These are phyloP conservation scores for Globisporangium spiculum DNA, from an alignment of 352 stramenopile genomes.

Conservation along the genomic window DNA sequence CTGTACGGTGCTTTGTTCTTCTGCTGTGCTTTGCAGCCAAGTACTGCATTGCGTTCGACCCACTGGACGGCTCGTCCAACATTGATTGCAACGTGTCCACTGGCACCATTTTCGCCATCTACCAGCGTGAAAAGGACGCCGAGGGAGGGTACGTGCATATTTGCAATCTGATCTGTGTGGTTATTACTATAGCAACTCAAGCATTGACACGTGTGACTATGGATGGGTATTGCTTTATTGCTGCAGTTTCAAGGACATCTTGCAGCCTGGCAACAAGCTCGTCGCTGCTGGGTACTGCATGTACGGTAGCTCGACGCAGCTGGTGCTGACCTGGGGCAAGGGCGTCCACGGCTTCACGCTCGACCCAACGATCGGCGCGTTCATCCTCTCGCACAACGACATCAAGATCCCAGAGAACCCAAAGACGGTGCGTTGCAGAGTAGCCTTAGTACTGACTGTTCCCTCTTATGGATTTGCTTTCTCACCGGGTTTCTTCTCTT, in stretches of 20 bases:
- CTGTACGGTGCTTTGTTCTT: neutral
- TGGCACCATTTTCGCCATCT: constrained; percentile 99
- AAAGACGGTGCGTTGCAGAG: constrained; percentile 55
- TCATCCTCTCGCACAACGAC: constrained; percentile 95
- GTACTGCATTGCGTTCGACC: constrained; percentile 98
- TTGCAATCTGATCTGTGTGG: neutral
- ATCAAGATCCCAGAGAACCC: constrained; percentile 93
- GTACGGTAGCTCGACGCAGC: constrained; percentile 97
- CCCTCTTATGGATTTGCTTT: neutral
- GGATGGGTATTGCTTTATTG: neutral
- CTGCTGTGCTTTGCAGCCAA: constrained; percentile 51
- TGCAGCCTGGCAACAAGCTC: constrained; percentile 92
- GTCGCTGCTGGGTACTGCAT: constrained; percentile 98
- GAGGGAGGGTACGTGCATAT: constrained; percentile 35
- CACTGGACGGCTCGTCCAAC: constrained; percentile 98
- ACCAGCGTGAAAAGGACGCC: constrained; percentile 75
- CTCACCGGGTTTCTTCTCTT: neutral
- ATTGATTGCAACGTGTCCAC: constrained; percentile 99
- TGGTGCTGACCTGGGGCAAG: constrained; percentile 95
- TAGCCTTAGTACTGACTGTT: neutral
- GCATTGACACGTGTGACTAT: neutral
- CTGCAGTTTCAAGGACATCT: constrained; percentile 86
- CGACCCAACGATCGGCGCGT: constrained; percentile 97
- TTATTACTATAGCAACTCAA: neutral
- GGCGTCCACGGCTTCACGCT: constrained; percentile 97